Base-by-base conservation (phyloP, 257 asterid genomes). In the Hygrophila difformis region DNA sequence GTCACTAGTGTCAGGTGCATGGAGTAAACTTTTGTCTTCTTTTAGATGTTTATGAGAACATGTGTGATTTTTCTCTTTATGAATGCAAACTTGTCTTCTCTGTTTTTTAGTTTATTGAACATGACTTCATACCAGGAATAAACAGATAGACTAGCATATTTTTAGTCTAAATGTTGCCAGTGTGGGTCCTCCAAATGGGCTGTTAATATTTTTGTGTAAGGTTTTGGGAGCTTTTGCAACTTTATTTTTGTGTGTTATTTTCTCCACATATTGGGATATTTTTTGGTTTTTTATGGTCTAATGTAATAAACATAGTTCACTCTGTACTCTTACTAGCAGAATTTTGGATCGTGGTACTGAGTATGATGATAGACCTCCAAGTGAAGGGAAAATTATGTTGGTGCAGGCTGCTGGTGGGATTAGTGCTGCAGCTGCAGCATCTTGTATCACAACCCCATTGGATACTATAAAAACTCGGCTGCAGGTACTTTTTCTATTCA, bases 341-440 rank as follows among this genome's bases (percentile, higher is more conserved):
- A 55, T 75, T 22, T 62, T 82, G 63, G 78, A 67, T 61, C 52
- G 68, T 51, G 72, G 68, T 55, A 58, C 66, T 42, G 82, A 67
- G 57, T 43, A 39, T 43, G 68, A 51, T 50, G 60, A 53, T 51
- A 45, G 39, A 57, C 59, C 58, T 59, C 82, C 81, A 63, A 57
- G 75, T 51, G 64, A 54, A 61, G 77, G 83, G 55, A 63, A 64
- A 47, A 62, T 78, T 50, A 61, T 82, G 47, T 9, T 64, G 68
- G 93, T 78, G 64, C 93, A 82, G 68, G 93, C 86, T 63, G 79
- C 79, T 46, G 93, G 93, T 40, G 88, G 86, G 38, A 73, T 78
- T 59, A 20, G 63, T 43, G 93, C 89, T 4, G 93, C 77, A 51
- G 85, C 82, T 37, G 59, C 81, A 29, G 88, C 93, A 33, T 75